Evolutionary conservation across 331 rosid species (phyloP).

Genomic region (Phaseolus coccineus): DNA sequence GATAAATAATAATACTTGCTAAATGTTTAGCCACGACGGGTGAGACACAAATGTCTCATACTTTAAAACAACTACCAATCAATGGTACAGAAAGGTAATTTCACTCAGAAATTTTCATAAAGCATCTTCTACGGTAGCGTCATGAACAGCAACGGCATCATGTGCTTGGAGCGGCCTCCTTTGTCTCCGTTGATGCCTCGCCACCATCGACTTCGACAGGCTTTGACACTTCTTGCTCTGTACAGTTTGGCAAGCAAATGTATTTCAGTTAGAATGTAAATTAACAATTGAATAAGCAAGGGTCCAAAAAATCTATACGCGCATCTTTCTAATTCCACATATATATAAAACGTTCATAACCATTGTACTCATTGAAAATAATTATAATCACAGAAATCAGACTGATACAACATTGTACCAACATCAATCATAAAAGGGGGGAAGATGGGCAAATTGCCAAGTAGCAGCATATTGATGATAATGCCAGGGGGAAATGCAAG

Average conservation of each 20-base stretch:
- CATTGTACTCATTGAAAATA: background rate
- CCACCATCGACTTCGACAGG: conserved; percentile 56
- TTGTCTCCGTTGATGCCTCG: conserved; percentile 58
- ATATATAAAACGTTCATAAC: background rate
- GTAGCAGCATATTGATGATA: background rate
- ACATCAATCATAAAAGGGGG: no score
- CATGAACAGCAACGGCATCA: conserved; percentile 45
- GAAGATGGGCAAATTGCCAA: background rate
- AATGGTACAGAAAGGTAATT: conserved; percentile 40
- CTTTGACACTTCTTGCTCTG: conserved; percentile 74
- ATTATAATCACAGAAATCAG: background rate
- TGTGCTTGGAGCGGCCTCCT: conserved; percentile 66
- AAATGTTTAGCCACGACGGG: conserved; percentile 44
- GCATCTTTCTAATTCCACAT: background rate
- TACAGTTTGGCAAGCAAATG: conserved; percentile 24
- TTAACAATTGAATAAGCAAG: background rate
- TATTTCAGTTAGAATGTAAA: conserved; percentile 8
- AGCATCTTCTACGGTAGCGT: conserved; percentile 48
- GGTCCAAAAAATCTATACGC: background rate
- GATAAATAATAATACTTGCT: conserved; percentile 25
- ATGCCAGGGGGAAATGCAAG: background rate
- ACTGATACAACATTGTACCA: background rate
- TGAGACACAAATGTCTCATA: conserved; percentile 35
- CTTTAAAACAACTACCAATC: conserved; percentile 40
- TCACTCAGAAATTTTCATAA: conserved; percentile 45